Percentiles rank a stretch among this genome's conserved stretches.
Evolutionary conservation across 176 grass and related monocot genomes (phyloP).

Genomic region (Saccharum spontaneum): DNA sequence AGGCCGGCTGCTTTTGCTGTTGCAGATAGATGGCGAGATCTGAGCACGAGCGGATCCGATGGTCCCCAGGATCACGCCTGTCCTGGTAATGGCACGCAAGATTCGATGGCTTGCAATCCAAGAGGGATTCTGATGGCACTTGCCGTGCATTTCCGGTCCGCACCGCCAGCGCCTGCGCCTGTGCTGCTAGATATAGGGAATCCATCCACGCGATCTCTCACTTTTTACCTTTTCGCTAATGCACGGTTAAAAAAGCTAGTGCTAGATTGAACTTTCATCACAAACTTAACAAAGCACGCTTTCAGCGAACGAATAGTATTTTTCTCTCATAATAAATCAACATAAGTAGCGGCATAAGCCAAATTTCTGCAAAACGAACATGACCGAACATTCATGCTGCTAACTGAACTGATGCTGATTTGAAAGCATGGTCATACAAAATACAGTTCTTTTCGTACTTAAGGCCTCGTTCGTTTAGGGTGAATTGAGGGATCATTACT

Average conservation of each 20-base stretch:
- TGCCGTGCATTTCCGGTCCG: conserved; percentile 47
- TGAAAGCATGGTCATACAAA: no score
- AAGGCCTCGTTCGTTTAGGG: no score
- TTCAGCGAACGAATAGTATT: no score
- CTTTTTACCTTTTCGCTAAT: conserved; percentile 17
- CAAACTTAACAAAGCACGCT: not conserved
- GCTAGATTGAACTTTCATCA: not conserved
- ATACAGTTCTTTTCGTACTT: no score
- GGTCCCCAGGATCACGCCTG: conserved; percentile 47
- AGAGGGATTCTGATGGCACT: conserved; percentile 52
- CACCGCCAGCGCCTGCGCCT: conserved; percentile 1
- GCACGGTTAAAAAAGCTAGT: conserved; percentile 26
- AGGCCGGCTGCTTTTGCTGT: conserved; percentile 30
- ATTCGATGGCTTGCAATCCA: conserved; percentile 54
- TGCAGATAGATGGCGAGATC: conserved; percentile 36
- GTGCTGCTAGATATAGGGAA: conserved; percentile 24
- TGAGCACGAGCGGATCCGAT: conserved; percentile 41
- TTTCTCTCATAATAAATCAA: no score
- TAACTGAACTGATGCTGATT: not conserved
- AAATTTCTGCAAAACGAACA: no score
- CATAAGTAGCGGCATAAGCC: no score
- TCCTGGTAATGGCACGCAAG: conserved; percentile 57
- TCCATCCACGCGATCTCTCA: conserved; percentile 35
- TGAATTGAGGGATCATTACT: no score
- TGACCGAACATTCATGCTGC: not conserved